Conservation (phyloP, 2,329 filamentous ascomycete species). For the Ophiocordyceps unilateralis region DNA sequence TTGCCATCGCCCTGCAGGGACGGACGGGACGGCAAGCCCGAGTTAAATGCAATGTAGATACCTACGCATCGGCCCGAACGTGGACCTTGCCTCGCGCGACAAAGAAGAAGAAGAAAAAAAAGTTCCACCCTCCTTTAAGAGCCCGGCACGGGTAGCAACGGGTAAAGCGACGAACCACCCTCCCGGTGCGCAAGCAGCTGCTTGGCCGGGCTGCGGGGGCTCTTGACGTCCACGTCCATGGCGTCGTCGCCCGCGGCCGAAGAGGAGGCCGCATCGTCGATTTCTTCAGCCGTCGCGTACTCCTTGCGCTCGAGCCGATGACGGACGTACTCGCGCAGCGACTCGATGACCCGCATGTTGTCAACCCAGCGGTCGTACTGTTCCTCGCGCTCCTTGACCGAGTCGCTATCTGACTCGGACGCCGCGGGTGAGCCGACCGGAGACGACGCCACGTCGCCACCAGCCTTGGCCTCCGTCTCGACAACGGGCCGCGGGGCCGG, state of each 20-base stretch:
- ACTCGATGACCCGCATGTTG: conserved; percentile 48
- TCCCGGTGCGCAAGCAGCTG: conserved; percentile 10
- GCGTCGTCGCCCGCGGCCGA: conserved; percentile 11
- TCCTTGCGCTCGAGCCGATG: conserved; percentile 39
- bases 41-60: no score
- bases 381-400: conserved; percentile 39
- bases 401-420: conserved; percentile 36
- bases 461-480: conserved; percentile 6
- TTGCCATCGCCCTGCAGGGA: no score
- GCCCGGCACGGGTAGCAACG: conserved; percentile 19
- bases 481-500: conserved; percentile 18
- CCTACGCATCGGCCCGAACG: no score
- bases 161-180: conserved; percentile 20
- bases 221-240: conserved; percentile 20
- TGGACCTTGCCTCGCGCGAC: no score
- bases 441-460: no score
- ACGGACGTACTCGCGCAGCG: conserved; percentile 38
- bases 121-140: conserved; percentile 1
- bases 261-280: conserved; percentile 3
- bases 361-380: conserved; percentile 48
- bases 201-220: conserved; percentile 9
- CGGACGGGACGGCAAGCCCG: no score
- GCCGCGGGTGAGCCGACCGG: conserved; percentile 31
- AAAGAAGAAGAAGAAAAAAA: no score
- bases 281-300: conserved; percentile 22